Conservation (phyloP, 225 moss, liverwort and hornwort genomes). For the Sphagnum tenellum region DNA sequence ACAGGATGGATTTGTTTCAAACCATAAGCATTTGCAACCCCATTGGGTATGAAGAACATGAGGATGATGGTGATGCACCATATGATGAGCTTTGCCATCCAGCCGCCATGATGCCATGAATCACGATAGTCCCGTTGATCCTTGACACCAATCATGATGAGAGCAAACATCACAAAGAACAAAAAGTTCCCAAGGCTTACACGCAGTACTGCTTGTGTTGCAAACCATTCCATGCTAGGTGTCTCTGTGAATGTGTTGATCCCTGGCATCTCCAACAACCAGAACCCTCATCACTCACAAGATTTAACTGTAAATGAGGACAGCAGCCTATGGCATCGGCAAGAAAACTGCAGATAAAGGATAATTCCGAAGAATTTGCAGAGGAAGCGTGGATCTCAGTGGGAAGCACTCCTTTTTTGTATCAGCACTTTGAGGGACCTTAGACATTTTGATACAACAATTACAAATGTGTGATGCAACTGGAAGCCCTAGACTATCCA, state of each 20-base stretch:
- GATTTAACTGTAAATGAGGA: too few species aligned
- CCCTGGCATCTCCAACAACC: constrained; percentile 32
- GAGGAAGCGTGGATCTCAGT: too few species aligned
- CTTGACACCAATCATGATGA: constrained; percentile 90
- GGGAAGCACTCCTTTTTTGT: too few species aligned
- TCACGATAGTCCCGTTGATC: constrained; percentile 90
- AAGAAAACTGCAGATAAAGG: too few species aligned
- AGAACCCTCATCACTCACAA: neutral
- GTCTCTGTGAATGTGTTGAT: constrained; percentile 82
- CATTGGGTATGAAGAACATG: constrained; percentile 88
- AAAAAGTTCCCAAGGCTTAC: constrained; percentile 94
- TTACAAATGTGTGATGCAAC: too few species aligned
- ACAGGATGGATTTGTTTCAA: constrained; percentile 1
- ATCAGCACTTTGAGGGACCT: too few species aligned
- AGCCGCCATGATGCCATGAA: constrained; percentile 96
- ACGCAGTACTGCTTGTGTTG: constrained; percentile 91
- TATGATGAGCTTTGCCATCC: constrained; percentile 84
- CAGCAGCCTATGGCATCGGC: too few species aligned
- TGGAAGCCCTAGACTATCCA: too few species aligned
- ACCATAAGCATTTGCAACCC: constrained; percentile 79
- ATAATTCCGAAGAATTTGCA: too few species aligned
- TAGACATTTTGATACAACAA: too few species aligned
- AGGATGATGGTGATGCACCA: constrained; percentile 69
- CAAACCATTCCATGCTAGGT: constrained; percentile 91
- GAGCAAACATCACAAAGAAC: constrained; percentile 67